Percentiles rank a stretch among this genome's conserved stretches.
These are phyloP conservation scores for Rhizopogon sp. DNA, from an alignment of 768 basidiomycete species.

Conservation along the genomic window DNA sequence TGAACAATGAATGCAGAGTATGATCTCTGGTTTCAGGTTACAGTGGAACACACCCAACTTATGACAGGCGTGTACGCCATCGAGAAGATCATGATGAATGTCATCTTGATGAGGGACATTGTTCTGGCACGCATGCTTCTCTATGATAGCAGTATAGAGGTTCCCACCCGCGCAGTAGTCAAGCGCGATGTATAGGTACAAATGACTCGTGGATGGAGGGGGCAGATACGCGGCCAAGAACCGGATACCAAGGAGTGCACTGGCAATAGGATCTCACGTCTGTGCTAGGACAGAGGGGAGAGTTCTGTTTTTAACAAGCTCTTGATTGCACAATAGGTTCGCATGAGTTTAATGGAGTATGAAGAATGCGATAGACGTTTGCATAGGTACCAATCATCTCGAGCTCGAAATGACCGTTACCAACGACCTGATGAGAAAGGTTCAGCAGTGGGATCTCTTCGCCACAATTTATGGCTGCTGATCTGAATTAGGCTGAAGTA, in stretches of 20 bases:
- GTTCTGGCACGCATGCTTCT: conserved; percentile 44
- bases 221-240: conserved; percentile 59
- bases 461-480: background rate
- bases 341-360: conserved; percentile 35
- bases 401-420: conserved; percentile 57
- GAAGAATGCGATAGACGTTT: conserved; percentile 69
- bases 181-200: conserved; percentile 50
- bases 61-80: conserved; percentile 76
- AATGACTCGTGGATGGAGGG: conserved; percentile 55
- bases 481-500: background rate
- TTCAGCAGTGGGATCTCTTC: conserved; percentile 33
- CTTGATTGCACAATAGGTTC: conserved; percentile 66
- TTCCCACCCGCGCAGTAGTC: conserved; percentile 59
- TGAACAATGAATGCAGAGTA: conserved; percentile 48
- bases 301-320: conserved; percentile 59
- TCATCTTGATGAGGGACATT: conserved; percentile 53
- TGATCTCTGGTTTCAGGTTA: conserved; percentile 84
- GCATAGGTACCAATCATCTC: conserved; percentile 62
- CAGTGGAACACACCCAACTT: conserved; percentile 70
- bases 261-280: conserved; percentile 56
- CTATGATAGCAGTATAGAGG: conserved; percentile 67
- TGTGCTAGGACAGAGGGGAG: conserved; percentile 48
- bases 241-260: conserved; percentile 38
- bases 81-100: conserved; percentile 73
- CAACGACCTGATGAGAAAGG: conserved; percentile 39